Evolutionary conservation across 306 rosid species (phyloP).

Genomic region (Biancaea sappan): DNA sequence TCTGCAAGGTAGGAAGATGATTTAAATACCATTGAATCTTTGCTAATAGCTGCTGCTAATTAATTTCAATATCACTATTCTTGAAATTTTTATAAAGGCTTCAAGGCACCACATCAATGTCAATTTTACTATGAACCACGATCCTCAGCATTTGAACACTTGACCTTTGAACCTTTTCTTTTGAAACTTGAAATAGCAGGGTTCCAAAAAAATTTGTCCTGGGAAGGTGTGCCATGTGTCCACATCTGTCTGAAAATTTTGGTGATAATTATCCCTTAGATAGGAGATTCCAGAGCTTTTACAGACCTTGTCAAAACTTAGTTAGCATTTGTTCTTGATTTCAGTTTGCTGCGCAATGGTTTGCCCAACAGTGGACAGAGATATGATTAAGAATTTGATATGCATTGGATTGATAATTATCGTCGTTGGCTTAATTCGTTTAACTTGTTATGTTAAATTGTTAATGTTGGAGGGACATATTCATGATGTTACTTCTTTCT

Average conservation of each 20-base stretch:
- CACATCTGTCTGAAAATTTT: not conserved
- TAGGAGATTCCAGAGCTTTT: not conserved
- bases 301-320: not conserved
- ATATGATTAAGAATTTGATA: not conserved
- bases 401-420: not conserved
- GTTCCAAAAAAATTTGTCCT: not conserved
- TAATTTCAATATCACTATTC: too few species aligned
- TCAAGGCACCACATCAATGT: not conserved
- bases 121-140: not conserved
- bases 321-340: not conserved
- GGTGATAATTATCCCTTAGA: not conserved
- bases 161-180: not conserved
- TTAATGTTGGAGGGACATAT: not conserved
- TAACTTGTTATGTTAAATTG: not conserved
- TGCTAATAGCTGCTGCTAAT: too few species aligned
- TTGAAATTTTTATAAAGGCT: not conserved
- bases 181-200: not conserved
- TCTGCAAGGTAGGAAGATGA: conserved; percentile 65
- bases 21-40: not conserved
- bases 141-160: not conserved
- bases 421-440: not conserved
- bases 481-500: not conserved
- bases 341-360: not conserved
- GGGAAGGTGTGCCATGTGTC: not conserved
- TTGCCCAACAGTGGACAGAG: not conserved